phyloP scores from a whole-genome alignment of 2,329 filamentous ascomycete genomes.

The Exophiala lecanii-corni region DNA sequence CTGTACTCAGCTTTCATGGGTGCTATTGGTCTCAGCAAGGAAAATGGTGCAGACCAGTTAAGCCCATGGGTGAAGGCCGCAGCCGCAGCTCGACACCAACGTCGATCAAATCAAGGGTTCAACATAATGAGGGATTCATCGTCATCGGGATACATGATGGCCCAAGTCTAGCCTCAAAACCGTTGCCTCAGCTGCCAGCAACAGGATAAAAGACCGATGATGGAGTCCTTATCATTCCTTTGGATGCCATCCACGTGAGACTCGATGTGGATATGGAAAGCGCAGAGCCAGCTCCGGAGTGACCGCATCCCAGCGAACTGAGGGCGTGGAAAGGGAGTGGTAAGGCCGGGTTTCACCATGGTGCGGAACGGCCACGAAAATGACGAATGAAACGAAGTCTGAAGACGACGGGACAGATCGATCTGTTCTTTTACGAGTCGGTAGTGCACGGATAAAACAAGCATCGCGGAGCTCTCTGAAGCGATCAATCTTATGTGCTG shows the following conservation, averaged over 20 bases:
- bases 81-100: background rate
- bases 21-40: background rate
- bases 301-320: too few relatives aligned
- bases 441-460: too few relatives aligned
- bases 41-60: background rate
- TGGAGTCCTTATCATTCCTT: background rate
- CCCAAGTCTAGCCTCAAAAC: background rate
- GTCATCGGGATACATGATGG: background rate
- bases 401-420: background rate
- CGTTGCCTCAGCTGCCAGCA: background rate
- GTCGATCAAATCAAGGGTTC: background rate
- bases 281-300: background rate
- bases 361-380: background rate
- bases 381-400: background rate
- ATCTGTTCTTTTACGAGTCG: background rate
- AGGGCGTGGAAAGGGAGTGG: background rate
- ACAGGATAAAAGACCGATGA: background rate
- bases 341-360: background rate
- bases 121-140: background rate
- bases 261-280: constrained; percentile 1
- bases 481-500: too few relatives aligned
- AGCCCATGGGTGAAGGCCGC: background rate
- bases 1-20: constrained; percentile 5
- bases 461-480: too few relatives aligned
- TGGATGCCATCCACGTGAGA: background rate